Percentiles rank a stretch among this genome's conserved stretches.
Conservation (phyloP, 2,329 filamentous ascomycete species). For the Ophiostoma sp. region DNA sequence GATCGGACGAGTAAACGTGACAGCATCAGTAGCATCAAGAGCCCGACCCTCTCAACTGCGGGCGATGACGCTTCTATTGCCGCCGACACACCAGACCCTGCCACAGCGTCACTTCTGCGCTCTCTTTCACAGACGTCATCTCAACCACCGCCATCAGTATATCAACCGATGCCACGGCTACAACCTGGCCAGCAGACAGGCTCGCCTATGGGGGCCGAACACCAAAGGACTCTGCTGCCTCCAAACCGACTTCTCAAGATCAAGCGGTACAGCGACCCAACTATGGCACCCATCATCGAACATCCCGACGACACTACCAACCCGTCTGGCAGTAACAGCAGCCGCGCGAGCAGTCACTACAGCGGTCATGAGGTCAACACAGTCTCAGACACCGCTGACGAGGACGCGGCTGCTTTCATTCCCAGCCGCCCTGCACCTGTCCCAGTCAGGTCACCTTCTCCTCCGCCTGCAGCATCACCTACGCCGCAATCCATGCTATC, state of each 20-base stretch:
- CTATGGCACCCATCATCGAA: conserved; percentile 28
- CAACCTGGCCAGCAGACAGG: background rate
- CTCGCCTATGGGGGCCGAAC: background rate
- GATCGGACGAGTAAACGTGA: background rate
- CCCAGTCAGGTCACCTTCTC: background rate
- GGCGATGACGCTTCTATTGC: background rate
- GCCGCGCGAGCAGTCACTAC: conserved; percentile 12
- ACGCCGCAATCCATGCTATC: background rate
- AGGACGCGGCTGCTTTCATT: conserved; percentile 8
- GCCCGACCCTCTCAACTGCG: background rate
- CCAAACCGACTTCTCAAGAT: conserved; percentile 22
- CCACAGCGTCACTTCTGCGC: conserved; percentile 16
- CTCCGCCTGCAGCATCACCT: background rate
- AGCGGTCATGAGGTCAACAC: background rate
- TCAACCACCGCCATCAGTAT: conserved; percentile 11
- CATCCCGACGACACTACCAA: conserved; percentile 24
- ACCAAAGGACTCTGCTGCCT: background rate
- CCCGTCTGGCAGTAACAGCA: background rate
- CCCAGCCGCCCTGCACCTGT: conserved; percentile 19
- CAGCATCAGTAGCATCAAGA: background rate
- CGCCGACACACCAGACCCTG: conserved; percentile 17
- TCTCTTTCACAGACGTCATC: conserved; percentile 23
- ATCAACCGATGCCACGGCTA: background rate
- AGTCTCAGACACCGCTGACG: background rate
- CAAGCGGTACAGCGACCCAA: conserved; percentile 26